Conservation (phyloP, 768 basidiomycete genomes). For the Russula lepida region DNA sequence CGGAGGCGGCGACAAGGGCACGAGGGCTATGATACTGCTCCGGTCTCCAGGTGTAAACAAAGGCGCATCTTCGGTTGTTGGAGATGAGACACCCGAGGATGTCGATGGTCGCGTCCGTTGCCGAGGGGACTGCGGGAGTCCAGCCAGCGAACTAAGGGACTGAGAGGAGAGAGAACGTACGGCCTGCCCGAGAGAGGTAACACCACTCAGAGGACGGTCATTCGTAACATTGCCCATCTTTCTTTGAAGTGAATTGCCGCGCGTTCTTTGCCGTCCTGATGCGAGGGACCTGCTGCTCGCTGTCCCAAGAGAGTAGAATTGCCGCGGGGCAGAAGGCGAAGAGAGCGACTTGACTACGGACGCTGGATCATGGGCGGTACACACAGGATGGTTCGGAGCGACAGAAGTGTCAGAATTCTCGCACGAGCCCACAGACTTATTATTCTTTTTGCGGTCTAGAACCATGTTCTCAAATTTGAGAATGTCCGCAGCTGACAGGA, state of each 20-base stretch:
- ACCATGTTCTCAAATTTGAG: conserved; percentile 47
- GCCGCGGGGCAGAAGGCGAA: conserved; percentile 2
- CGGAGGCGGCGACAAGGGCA: conserved; percentile 34
- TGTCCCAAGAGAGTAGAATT: not conserved
- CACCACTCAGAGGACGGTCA: not conserved
- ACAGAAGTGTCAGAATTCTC: conserved; percentile 12
- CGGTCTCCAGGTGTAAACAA: conserved; percentile 12
- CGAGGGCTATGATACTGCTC: conserved; percentile 26
- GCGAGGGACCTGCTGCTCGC: not conserved
- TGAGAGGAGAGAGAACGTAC: conserved; percentile 19
- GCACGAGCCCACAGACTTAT: conserved; percentile 8
- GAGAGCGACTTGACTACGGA: not conserved
- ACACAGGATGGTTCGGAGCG: not conserved
- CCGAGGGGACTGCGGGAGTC: conserved; percentile 51
- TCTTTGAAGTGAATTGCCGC: conserved; percentile 2
- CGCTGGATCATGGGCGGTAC: not conserved
- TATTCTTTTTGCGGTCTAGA: conserved; percentile 27
- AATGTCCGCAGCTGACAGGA: conserved; percentile 61
- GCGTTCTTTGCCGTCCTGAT: not conserved
- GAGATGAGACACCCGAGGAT: conserved; percentile 2
- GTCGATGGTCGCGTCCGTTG: conserved; percentile 21
- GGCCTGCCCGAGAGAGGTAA: not conserved
- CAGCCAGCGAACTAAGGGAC: conserved; percentile 27
- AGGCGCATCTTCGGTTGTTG: conserved; percentile 10
- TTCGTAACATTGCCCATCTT: not conserved